Base-by-base conservation (phyloP, 176 grass and related monocot species). In the Miscanthus lutarioriparius region DNA sequence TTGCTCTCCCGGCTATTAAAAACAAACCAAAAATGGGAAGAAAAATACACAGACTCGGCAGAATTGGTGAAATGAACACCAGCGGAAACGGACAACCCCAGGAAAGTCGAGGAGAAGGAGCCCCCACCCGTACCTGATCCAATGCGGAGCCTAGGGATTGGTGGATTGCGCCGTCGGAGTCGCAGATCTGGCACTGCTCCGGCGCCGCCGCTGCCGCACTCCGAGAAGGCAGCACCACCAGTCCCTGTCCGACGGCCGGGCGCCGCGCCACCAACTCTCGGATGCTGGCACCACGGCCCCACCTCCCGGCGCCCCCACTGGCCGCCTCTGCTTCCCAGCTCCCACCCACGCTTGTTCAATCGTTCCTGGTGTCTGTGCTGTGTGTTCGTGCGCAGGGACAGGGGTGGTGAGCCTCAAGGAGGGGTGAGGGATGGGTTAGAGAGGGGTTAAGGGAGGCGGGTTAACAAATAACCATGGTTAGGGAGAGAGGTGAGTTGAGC, bases 181-280 rank as follows among this genome's bases (percentile, higher is more conserved):
- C 32, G 84, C 84, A 90, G 84, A 90, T 90, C 84, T 87, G 74
- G 80, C 27, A 11, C 27, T 19, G 37, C 45, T 74, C 73, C 72
- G 65, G 28, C 41, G 61, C 85, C 23, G 56, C 67, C 37, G 69
- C 19, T 20, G 51, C 53, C 69, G 30, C 54, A 10, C 66, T 25
- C 32, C 44, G 3, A 49, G 79, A 40, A 54, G 79, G 30, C 65
- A 26, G 8, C 74, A 26, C 67, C 26, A 23, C 41, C 67, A n/a
- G 43, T 25, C 76, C 30, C 75, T 33, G 45, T 33, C 36, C 23
- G 43, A 15, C 48, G 45, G 32, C 66, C 65, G 22, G 44, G 56
- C 79, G 30, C 47, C 25, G 22, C 39, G 65, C 35, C 59, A 36
- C 44, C 11, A 22, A 16, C 74, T 56, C 35, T 17, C 58, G 25